Evolutionary conservation across 2,329 filamentous ascomycete species (phyloP).

Genomic region (Conoideocrella luteorostrata): DNA sequence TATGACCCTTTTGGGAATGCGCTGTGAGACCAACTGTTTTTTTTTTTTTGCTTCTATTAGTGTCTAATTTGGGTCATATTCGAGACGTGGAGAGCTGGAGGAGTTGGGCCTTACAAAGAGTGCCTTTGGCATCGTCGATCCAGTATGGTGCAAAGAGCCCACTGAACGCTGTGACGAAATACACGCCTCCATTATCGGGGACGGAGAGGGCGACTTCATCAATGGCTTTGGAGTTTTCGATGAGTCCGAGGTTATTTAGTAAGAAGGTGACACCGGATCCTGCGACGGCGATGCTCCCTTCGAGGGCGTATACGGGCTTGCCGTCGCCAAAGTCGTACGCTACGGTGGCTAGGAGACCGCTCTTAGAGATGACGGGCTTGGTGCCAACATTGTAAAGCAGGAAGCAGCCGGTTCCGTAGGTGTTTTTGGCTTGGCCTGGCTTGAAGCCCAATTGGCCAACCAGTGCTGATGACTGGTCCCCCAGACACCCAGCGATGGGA

Average conservation of each 20-base stretch:
- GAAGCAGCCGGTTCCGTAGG: slow-evolving; percentile 86
- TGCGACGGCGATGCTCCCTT: slow-evolving; percentile 77
- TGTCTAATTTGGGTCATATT: not conserved
- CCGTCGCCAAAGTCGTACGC: slow-evolving; percentile 70
- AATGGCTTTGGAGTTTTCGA: slow-evolving; percentile 43
- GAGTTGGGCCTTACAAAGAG: slow-evolving; percentile 56
- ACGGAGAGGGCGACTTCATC: slow-evolving; percentile 46
- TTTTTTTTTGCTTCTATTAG: too few relatives aligned
- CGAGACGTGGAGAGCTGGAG: not conserved
- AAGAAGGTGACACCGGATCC: slow-evolving; percentile 75
- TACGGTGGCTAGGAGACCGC: slow-evolving; percentile 79
- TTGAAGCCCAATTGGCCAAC: slow-evolving; percentile 82
- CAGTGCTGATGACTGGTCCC: slow-evolving; percentile 79
- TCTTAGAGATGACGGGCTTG: slow-evolving; percentile 77
- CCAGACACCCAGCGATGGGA: slow-evolving; percentile 75
- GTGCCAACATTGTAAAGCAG: slow-evolving; percentile 82
- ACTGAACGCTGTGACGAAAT: slow-evolving; percentile 86
- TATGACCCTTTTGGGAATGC: slow-evolving; percentile 77
- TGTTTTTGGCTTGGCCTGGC: slow-evolving; percentile 81
- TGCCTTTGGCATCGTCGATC: slow-evolving; percentile 89
- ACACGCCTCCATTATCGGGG: slow-evolving; percentile 71
- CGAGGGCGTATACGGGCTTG: slow-evolving; percentile 68
- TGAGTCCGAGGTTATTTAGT: slow-evolving; percentile 57
- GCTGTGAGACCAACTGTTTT: slow-evolving; percentile 81
- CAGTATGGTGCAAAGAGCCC: slow-evolving; percentile 90